Conservation (phyloP, 1,284 basidiomycete genomes). For the Testicularia cyperi region DNA sequence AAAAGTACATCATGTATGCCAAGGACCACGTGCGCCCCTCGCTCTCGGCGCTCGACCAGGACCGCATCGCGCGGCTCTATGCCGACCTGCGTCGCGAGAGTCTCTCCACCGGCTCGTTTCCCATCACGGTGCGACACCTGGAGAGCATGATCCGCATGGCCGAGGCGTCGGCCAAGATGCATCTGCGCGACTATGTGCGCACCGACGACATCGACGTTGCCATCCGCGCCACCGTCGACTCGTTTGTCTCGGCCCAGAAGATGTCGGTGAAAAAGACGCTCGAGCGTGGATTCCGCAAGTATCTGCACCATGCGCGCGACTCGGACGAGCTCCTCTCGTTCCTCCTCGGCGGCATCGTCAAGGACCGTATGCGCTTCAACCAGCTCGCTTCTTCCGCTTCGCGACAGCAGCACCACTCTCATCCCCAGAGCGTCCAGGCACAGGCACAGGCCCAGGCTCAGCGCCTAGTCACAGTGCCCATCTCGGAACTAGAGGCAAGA, state of each 20-base stretch:
- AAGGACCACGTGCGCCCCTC: conserved; percentile 89
- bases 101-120: conserved; percentile 92
- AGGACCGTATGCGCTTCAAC: conserved; percentile 82
- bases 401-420: conserved; percentile 53
- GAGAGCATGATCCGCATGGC: conserved; percentile 99
- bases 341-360: conserved; percentile 88
- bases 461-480: conserved; percentile 45
- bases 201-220: conserved; percentile 95
- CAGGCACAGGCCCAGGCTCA: conserved; percentile 21
- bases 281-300: conserved; percentile 88
- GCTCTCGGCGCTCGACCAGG: conserved; percentile 90
- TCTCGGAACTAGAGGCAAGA: conserved; percentile 64
- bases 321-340: conserved; percentile 91
- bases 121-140: conserved; percentile 94
- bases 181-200: conserved; percentile 90
- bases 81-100: conserved; percentile 96
- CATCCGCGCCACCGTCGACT: conserved; percentile 89
- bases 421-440: too few species aligned
- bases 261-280: conserved; percentile 97
- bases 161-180: conserved; percentile 98
- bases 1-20: conserved; percentile 99
- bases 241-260: conserved; percentile 95
- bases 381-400: too few species aligned
- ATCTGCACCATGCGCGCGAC: conserved; percentile 88
- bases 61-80: conserved; percentile 90